Base-by-base conservation (phyloP, 352 stramenopile species). In the Phytophthora palmivora region DNA sequence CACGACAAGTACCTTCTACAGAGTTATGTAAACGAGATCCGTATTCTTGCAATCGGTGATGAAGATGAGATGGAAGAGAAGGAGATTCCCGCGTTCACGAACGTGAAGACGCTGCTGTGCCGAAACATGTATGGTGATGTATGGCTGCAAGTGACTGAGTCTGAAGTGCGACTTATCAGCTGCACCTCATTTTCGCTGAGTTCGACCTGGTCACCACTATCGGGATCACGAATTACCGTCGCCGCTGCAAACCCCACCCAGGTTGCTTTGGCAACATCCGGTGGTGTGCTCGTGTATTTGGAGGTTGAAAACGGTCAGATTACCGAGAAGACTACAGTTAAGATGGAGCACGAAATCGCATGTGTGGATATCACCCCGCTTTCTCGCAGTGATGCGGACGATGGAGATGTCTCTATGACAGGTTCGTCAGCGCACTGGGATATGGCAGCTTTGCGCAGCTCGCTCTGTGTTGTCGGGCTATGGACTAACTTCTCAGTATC, bases 1-100 rank as follows among this genome's bases (percentile, higher is more conserved):
- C 83, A 98, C 65, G 96, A 99, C 85, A 87, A 88, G 49, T 99
- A 97, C 71, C 77, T 99, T 30, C 79, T 99, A 37, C 96, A 99
- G 68, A 97, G 88, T 52, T 99, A 98, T 76, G 92, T 98, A 10
- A 92, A 72, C 32, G 96, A 99, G 70, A 98, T 98, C 41, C 90
- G 97, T 52, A 91, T 99, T 39, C 80, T 99, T 30, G 94, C 89
- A 7, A 98, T 99, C 28, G 79, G 76, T 1, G 81, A 89, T 12
- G 72, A 91, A n/a, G 87, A 94, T 22, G 91, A 98, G 36, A 89
- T 98, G 71, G 88, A 95, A 42, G 96, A 99, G 59, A 80, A 82
- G 30, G 88, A 97, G 37, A 94, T 98, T n/a, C 38, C 71, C 24
- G 76, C 85, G 15, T 97, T 98, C 58, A 58, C 54, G 4, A 92